Percentiles rank a stretch among this genome's conserved stretches.
Conservation (phyloP, 345 rosid species). For the Rhodamnia rubescens region DNA sequence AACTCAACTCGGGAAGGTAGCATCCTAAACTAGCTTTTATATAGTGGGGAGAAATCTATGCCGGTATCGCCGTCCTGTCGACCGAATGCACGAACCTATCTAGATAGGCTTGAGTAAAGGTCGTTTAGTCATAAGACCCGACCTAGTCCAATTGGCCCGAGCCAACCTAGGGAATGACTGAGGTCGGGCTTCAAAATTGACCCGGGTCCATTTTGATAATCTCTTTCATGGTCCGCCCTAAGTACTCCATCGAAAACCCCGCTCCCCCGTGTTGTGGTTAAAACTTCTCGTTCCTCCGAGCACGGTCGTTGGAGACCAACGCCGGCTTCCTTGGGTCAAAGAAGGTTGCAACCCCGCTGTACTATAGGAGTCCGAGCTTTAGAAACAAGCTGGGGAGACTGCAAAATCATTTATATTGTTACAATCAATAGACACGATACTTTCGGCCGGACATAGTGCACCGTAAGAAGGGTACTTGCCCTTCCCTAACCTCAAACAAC, state of each 20-base stretch:
- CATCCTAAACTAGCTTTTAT: background rate
- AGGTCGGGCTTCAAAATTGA: background rate
- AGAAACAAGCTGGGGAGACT: background rate
- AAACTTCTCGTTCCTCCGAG: background rate
- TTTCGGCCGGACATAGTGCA: background rate
- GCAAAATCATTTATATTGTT: background rate
- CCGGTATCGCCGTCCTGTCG: background rate
- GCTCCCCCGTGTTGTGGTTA: background rate
- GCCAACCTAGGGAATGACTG: background rate
- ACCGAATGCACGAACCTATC: background rate
- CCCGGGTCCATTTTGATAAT: background rate
- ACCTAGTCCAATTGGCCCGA: background rate
- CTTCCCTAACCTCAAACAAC: background rate
- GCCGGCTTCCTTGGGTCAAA: background rate
- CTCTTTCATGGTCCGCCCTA: background rate
- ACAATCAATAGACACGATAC: background rate
- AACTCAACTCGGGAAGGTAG: background rate
- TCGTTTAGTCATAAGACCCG: background rate
- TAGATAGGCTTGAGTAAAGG: background rate
- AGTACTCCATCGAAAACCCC: background rate
- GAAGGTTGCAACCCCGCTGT: background rate
- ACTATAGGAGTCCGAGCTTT: background rate
- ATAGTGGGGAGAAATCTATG: too few relatives aligned
- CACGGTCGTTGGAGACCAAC: background rate
- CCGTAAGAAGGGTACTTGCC: background rate